Percentiles rank a stretch among this genome's conserved stretches.
phyloP scores from a whole-genome alignment of 108 stramenopile species.

The Cyclotella sp. region DNA sequence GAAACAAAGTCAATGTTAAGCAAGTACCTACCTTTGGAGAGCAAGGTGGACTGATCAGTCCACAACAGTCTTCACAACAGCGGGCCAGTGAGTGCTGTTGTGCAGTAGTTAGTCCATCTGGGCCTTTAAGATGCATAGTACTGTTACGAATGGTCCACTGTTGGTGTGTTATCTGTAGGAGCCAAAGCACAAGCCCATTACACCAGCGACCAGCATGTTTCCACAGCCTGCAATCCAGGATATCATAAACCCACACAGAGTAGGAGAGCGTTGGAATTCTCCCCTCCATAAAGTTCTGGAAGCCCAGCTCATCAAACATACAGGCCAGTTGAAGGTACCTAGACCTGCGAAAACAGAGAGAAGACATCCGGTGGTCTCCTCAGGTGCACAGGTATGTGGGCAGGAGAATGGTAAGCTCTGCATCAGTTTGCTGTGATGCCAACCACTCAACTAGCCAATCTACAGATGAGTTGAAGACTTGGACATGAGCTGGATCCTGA shows the following conservation, averaged over 20 bases:
- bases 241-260: background rate
- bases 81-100: background rate
- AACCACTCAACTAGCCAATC: constrained; percentile 5
- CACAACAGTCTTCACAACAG: background rate
- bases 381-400: background rate
- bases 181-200: constrained; percentile 1
- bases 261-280: background rate
- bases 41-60: background rate
- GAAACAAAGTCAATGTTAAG: background rate
- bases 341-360: background rate
- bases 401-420: background rate
- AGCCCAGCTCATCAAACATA: background rate
- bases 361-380: background rate
- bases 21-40: background rate
- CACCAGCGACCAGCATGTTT: constrained; percentile 9
- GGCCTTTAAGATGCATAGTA: background rate
- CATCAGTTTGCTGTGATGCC: background rate
- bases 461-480: background rate
- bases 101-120: background rate
- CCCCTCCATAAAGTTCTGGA: background rate
- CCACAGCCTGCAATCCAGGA: background rate
- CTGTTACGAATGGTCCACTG: constrained; percentile 7
- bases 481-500: background rate
- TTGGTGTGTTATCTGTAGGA: background rate
- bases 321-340: background rate